Base-by-base conservation (phyloP, 2,329 filamentous ascomycete genomes). In the Blumeriella jaapii region DNA sequence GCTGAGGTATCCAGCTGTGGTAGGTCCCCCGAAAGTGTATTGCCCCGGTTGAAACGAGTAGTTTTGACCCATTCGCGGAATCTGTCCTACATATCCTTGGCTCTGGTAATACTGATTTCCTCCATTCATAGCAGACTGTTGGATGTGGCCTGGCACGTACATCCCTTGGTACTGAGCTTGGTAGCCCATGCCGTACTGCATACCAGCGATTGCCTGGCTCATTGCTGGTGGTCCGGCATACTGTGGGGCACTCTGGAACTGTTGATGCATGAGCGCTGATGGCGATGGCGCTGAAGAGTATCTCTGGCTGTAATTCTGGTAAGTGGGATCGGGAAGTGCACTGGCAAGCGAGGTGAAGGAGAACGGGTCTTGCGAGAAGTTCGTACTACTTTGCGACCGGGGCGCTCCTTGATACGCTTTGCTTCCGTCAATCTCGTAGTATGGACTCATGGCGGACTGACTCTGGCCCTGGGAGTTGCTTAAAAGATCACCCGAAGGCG, bases 101-200 rank as follows among this genome's bases (percentile, higher is more conserved):
- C 30, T 31, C 25, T 42, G 40, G 34, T 53, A 55, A 18, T 48
- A 49, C 16, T 54, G 52, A 34, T 26, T 39, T n/a, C 41, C 40
- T 17, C 17, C 23, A 16, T 13, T 26, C 11, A 20, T 6, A 15
- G 10, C 19, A 22, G 42, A 19, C 18, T 44, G 40, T 16, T 41
- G 31, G 6, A 31, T 38, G 14, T 50, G 45, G 6, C 31, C 36
- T 19, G 41, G 27, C 8, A 40, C 22, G 34, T 54, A 55, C 15
- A 49, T 40, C 16, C 44, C 45, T 34, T 40, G 44, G 15, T 46
- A 51, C 31, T 50, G 49, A 13, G 31, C 33, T 29, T 51, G 52
- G 31, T 49, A 54, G 15, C 44, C 48, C 4, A 46, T 29, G 11
- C 44, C 42, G 26, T 53, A 55, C n/a, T 40, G 38, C 20, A 49